Percentiles rank a stretch among this genome's conserved stretches.
Conservation (phyloP, 192 early-diverging fungal species). For the Entomortierella chlamydospora region DNA sequence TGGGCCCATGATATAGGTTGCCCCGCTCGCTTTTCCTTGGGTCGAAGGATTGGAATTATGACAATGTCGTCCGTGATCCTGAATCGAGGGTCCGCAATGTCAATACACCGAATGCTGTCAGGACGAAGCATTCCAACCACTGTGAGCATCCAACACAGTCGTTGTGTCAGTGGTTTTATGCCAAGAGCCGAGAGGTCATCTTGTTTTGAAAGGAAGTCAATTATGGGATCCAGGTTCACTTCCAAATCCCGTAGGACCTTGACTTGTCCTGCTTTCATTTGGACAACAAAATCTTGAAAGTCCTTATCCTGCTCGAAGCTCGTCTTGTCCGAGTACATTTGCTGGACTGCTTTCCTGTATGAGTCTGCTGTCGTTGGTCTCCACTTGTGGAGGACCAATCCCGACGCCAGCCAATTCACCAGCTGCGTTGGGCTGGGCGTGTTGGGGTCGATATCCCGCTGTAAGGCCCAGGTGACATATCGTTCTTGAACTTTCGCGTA, state of each 20-base stretch:
- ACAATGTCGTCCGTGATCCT: neutral
- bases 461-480: slow-evolving; percentile 9
- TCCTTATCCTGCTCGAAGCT: too few relatives aligned
- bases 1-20: neutral
- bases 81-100: neutral
- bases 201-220: neutral
- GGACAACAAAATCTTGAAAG: neutral
- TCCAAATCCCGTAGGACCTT: too few relatives aligned
- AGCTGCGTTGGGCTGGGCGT: neutral
- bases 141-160: neutral
- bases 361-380: neutral
- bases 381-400: neutral
- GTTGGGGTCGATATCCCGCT: neutral
- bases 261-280: neutral
- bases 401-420: slow-evolving; percentile 6
- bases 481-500: neutral
- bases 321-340: neutral
- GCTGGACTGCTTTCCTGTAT: slow-evolving; percentile 6
- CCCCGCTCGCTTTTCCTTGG: slow-evolving; percentile 2
- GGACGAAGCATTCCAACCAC: slow-evolving; percentile 2
- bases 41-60: neutral
- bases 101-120: neutral
- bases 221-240: neutral
- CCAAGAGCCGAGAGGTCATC: neutral
- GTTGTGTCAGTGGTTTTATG: neutral